These are phyloP conservation scores for Ogataea henricii DNA, from an alignment of 805 yeast genomes.

Conservation along the genomic window DNA sequence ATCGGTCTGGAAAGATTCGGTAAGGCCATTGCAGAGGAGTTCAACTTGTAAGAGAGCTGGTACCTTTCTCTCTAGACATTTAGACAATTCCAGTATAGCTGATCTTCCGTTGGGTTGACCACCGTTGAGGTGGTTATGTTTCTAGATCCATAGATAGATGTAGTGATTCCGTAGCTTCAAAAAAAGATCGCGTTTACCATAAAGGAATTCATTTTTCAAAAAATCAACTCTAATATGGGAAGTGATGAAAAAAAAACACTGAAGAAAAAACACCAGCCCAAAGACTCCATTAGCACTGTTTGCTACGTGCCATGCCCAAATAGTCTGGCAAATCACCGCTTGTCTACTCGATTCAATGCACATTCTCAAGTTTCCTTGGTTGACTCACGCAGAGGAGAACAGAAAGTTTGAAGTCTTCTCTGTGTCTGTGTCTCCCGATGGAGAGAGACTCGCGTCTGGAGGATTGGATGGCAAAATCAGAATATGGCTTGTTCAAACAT, in stretches of 20 bases:
- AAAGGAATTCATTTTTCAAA: neutral
- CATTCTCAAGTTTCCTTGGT: slow-evolving; percentile 71
- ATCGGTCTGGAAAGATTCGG: slow-evolving; percentile 70
- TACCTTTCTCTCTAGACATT: neutral
- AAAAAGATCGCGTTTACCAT: neutral
- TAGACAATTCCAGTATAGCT: neutral
- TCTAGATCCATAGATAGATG: neutral
- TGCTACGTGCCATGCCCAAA: neutral
- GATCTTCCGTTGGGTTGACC: too few relatives aligned
- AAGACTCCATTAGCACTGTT: neutral
- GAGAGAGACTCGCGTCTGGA: slow-evolving; percentile 85
- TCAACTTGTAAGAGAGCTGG: slow-evolving; percentile 32
- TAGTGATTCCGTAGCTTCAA: neutral
- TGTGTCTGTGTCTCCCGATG: slow-evolving; percentile 78
- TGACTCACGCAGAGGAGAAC: slow-evolving; percentile 73
- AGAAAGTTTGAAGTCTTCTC: slow-evolving; percentile 84
- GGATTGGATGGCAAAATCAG: slow-evolving; percentile 91
- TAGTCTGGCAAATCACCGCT: neutral
- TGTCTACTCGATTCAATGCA: slow-evolving; percentile 44
- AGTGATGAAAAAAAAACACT: too few relatives aligned
- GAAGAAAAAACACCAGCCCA: neutral
- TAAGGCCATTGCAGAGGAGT: slow-evolving; percentile 60
- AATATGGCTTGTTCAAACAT: slow-evolving; percentile 75
- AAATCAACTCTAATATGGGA: too few relatives aligned
- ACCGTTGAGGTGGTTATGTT: too few relatives aligned